Percentiles rank a stretch among this genome's conserved stretches.
Evolutionary conservation across 805 yeast genomes (phyloP).

Genomic region (Zygotorulaspora danielsina): DNA sequence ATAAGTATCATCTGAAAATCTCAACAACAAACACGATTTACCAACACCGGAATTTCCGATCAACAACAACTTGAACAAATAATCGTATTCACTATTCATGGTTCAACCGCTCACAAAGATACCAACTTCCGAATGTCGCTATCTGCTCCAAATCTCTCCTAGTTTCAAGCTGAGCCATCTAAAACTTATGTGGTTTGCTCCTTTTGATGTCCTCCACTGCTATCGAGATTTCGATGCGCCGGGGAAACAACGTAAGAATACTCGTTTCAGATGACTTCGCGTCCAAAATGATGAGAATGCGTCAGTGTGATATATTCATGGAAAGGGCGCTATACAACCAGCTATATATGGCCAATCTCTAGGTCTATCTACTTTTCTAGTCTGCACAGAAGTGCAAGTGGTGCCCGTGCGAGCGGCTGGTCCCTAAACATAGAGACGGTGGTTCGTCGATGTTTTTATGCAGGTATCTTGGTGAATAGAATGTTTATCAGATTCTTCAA

Average conservation of each 20-base stretch:
- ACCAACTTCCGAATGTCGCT: neutral
- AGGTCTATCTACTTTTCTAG: neutral
- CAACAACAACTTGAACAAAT: slow-evolving; percentile 86
- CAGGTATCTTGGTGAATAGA: slow-evolving; percentile 19
- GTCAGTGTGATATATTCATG: neutral
- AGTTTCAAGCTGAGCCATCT: too few species aligned
- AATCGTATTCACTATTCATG: slow-evolving; percentile 96
- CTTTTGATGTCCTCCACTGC: neutral
- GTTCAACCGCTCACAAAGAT: slow-evolving; percentile 1
- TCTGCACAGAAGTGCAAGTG: too few species aligned
- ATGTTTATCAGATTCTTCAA: slow-evolving; percentile 19
- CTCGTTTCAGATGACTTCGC: neutral
- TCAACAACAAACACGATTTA: slow-evolving; percentile 86
- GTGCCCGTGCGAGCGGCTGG: too few species aligned
- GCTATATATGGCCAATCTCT: neutral
- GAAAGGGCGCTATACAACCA: neutral
- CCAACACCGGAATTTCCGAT: slow-evolving; percentile 99
- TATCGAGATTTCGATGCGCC: slow-evolving; percentile 1
- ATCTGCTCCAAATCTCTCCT: too few species aligned
- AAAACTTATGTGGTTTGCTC: slow-evolving; percentile 2
- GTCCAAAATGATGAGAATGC: neutral
- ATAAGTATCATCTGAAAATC: slow-evolving; percentile 96
- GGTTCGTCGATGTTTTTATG: slow-evolving; percentile 10
- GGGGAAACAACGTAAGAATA: neutral
- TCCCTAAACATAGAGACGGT: too few species aligned